These are phyloP conservation scores for Gigaspora rosea DNA, from an alignment of 192 early-diverging fungal genomes.

Conservation along the genomic window DNA sequence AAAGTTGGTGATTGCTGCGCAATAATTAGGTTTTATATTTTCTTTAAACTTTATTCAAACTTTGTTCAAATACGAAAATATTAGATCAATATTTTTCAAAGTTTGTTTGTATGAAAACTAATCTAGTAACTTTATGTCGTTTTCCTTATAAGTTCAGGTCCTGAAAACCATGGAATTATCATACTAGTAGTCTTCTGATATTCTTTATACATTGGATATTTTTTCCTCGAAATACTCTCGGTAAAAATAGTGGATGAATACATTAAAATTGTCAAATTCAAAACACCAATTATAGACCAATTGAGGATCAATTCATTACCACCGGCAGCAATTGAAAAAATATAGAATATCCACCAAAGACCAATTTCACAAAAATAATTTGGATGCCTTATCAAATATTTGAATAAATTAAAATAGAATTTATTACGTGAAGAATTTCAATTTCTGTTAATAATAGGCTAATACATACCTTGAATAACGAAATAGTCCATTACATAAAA, in stretches of 20 bases:
- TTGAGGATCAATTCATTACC: slow-evolving; percentile 39
- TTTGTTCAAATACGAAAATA: no score
- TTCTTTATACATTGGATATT: slow-evolving; percentile 1
- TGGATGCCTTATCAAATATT: slow-evolving; percentile 59
- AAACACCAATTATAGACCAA: slow-evolving; percentile 51
- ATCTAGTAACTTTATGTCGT: neutral
- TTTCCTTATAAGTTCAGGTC: neutral
- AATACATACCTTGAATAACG: slow-evolving; percentile 45
- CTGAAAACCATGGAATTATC: slow-evolving; percentile 17
- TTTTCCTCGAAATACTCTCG: slow-evolving; percentile 50
- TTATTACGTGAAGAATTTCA: no score
- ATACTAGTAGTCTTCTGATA: slow-evolving; percentile 9
- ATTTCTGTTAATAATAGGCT: no score
- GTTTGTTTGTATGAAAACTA: no score
- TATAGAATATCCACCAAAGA: slow-evolving; percentile 62
- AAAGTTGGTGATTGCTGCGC: neutral
- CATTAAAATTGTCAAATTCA: slow-evolving; percentile 69
- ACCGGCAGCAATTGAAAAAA: slow-evolving; percentile 58
- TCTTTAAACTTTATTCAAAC: no score
- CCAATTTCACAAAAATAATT: slow-evolving; percentile 82
- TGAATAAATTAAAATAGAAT: no score
- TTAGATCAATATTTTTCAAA: no score
- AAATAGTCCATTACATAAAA: slow-evolving; percentile 75
- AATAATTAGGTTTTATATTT: neutral
- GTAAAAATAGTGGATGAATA: slow-evolving; percentile 62